Evolutionary conservation across 225 moss, liverwort and hornwort genomes (phyloP).

Genomic region (Asterella californica): DNA sequence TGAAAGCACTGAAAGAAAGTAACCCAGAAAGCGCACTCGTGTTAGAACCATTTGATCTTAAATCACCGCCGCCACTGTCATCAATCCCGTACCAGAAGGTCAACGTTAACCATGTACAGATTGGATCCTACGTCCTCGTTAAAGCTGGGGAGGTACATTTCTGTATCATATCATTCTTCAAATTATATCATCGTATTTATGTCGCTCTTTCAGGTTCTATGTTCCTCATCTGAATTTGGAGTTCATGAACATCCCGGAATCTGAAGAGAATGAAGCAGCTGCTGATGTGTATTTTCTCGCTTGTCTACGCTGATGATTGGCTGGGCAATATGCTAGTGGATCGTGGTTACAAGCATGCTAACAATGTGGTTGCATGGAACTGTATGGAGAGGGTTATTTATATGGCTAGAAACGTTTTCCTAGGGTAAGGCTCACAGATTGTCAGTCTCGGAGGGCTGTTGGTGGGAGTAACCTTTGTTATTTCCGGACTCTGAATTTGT

Average conservation of each 20-base stretch:
- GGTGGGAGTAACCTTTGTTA: not conserved
- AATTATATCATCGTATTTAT: not conserved
- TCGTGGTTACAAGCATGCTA: too few species aligned
- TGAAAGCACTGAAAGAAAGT: constrained; percentile 85
- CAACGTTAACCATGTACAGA: constrained; percentile 59
- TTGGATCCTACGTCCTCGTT: constrained; percentile 85
- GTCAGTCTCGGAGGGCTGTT: not conserved
- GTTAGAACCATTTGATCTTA: constrained; percentile 74
- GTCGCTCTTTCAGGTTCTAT: not conserved
- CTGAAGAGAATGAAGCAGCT: not conserved
- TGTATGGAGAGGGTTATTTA: too few species aligned
- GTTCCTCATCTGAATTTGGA: not conserved
- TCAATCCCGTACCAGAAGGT: constrained; percentile 60
- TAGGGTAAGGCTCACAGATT: not conserved
- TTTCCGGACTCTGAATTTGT: not conserved
- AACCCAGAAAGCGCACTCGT: constrained; percentile 94
- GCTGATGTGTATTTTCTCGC: too few species aligned
- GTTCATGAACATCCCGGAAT: not conserved
- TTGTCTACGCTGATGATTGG: too few species aligned
- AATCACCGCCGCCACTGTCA: constrained; percentile 58
- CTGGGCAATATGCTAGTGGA: too few species aligned
- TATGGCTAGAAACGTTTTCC: not conserved
- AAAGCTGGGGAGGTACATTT: constrained; percentile 88
- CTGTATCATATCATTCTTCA: not conserved
- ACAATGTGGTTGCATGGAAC: too few species aligned